Conservation (phyloP, 192 early-diverging fungal species). For the Haplosporangium gracile region DNA sequence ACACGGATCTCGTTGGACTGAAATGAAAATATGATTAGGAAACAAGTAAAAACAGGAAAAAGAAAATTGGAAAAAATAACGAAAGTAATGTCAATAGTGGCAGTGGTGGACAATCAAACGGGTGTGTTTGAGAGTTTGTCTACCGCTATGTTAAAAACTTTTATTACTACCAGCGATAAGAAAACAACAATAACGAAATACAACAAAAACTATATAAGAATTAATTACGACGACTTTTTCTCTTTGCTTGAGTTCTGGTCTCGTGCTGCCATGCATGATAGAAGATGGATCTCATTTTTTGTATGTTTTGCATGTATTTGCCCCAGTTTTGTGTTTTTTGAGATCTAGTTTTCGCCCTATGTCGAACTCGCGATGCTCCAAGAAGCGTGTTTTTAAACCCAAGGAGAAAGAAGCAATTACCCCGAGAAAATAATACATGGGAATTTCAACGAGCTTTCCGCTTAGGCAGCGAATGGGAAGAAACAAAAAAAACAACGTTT, state of each 20-base stretch:
- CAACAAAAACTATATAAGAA: not conserved
- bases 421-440: not conserved
- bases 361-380: not conserved
- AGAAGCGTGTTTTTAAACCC: not conserved
- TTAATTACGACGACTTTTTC: not conserved
- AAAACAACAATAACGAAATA: slow-evolving; percentile 7
- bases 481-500: not conserved
- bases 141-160: not conserved
- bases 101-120: not conserved
- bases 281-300: not conserved
- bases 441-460: not conserved
- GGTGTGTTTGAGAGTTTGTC: not conserved
- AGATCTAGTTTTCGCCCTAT: not conserved
- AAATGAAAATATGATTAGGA: slow-evolving; percentile 4
- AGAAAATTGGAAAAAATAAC: not conserved
- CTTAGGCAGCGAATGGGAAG: not conserved
- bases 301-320: not conserved
- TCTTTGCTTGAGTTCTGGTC: no score
- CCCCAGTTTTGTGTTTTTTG: not conserved
- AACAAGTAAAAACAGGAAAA: not conserved
- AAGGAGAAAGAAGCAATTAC: not conserved
- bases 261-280: not conserved
- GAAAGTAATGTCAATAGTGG: not conserved
- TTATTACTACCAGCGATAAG: not conserved
- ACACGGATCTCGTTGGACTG: slow-evolving; percentile 62